phyloP scores from a whole-genome alignment of 1,284 basidiomycete genomes.

The Ceratobasidium sp. region DNA sequence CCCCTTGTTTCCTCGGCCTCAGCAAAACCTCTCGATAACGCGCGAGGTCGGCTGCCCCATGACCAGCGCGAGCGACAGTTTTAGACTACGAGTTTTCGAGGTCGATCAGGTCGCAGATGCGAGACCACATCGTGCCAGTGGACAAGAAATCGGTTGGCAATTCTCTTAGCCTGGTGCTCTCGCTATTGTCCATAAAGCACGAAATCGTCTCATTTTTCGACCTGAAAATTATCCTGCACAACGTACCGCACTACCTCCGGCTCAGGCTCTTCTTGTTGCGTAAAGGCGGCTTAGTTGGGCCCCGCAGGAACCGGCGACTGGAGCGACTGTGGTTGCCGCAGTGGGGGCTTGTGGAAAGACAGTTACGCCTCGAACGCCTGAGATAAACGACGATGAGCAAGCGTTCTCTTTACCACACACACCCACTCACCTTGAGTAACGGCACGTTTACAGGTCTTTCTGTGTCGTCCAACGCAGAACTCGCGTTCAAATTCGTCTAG shows the following conservation, averaged over 20 bases:
- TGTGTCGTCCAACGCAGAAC: conserved; percentile 81
- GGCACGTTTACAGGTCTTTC: conserved; percentile 54
- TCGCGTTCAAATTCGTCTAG: conserved; percentile 78
- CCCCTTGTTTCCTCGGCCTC: too few relatives aligned
- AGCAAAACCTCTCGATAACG: too few relatives aligned
- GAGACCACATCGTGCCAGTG: conserved; percentile 95
- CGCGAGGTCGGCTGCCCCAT: too few relatives aligned
- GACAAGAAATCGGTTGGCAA: conserved; percentile 85
- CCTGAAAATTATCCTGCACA: background rate
- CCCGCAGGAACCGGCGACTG: conserved; percentile 36
- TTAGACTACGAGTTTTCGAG: conserved; percentile 98
- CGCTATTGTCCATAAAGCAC: conserved; percentile 80
- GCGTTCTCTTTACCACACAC: conserved; percentile 38
- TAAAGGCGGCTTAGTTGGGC: conserved; percentile 45
- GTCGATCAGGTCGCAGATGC: conserved; percentile 89
- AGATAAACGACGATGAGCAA: conserved; percentile 57
- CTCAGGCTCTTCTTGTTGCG: conserved; percentile 73
- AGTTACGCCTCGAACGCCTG: conserved; percentile 54
- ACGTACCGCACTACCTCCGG: conserved; percentile 87
- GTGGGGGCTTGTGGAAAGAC: conserved; percentile 55
- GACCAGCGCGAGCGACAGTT: too few relatives aligned
- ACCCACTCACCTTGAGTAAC: conserved; percentile 55
- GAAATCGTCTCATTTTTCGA: too few relatives aligned
- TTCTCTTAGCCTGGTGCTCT: conserved; percentile 87
- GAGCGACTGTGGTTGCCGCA: conserved; percentile 48